phyloP scores from a whole-genome alignment of 2,329 filamentous ascomycete species.

The Hymenoscyphus fructigenus region DNA sequence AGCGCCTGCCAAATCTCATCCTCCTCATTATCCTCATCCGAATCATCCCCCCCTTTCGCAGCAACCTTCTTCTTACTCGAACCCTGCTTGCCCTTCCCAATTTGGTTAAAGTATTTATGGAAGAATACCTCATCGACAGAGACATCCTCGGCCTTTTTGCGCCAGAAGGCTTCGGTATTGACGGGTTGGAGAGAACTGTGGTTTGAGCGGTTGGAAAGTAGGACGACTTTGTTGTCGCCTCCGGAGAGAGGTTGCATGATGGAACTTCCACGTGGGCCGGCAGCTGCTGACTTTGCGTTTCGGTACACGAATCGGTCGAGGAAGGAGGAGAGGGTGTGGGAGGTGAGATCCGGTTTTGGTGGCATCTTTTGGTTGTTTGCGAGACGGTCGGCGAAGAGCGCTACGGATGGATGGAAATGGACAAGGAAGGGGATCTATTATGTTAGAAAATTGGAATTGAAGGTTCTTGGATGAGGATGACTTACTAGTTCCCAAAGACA shows the following conservation, averaged over 20 bases:
- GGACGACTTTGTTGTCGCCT: constrained; percentile 56
- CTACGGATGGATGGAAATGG: constrained; percentile 93
- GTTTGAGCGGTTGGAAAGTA: constrained; percentile 48
- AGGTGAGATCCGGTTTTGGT: constrained; percentile 84
- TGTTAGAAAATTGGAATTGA: constrained; percentile 17
- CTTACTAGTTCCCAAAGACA: constrained; percentile 89
- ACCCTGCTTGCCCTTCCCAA: constrained; percentile 61
- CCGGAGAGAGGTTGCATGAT: constrained; percentile 94
- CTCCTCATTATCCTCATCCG: constrained; percentile 60
- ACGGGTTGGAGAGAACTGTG: constrained; percentile 61
- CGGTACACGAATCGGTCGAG: constrained; percentile 98
- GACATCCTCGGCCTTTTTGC: constrained; percentile 83
- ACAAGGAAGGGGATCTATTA: constrained; percentile 61
- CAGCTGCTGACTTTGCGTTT: constrained; percentile 72
- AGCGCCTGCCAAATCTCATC: constrained; percentile 92
- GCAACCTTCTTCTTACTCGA: constrained; percentile 56
- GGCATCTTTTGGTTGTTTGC: constrained; percentile 69
- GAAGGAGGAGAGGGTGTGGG: constrained; percentile 92
- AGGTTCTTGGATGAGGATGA: neutral
- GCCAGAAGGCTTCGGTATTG: constrained; percentile 90
- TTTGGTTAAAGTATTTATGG: constrained; percentile 88
- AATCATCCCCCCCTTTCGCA: constrained; percentile 46
- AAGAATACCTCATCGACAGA: constrained; percentile 95
- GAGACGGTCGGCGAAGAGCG: constrained; percentile 74
- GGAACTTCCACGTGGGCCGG: constrained; percentile 70